Base-by-base conservation (phyloP, 176 grass and related monocot genomes). In the Thalia dealbata region DNA sequence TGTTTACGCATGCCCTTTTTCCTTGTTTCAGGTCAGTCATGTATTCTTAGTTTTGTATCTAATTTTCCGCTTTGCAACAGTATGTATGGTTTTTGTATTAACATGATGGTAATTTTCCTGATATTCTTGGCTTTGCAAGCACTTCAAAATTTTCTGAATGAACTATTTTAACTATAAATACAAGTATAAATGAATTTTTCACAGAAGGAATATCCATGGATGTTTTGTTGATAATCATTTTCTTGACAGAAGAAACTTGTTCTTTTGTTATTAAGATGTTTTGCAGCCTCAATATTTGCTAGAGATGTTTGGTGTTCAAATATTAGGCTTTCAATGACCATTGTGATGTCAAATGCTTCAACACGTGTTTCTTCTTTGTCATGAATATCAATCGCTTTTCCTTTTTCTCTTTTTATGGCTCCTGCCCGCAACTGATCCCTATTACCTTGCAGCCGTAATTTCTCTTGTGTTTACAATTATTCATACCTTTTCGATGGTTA, bases 401-500 rank as follows among this genome's bases (percentile, higher is more conserved):
- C 25, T 15, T 48, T n/a, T 75, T 25, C 64, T 73, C 35, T 73
- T 45, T 77, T 78, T 73, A 60, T 16, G 7, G 0, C 35, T 29
- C 79, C 44, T 38, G 65, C 38, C 42, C 35, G 24, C 35, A 1
- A n/a, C 19, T 44, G 7, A 11, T 68, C 21, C 35, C 65, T 22
- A 2, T 68, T 82, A 68, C 86, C 23, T 30, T 82, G 72, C 87
- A 99, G 95, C 95, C 75, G 72, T 99, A 73, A 86, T 99, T 76
- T 79, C 90, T 50, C 89, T 99, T 81, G 95, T 90, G 75, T 99
- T 99, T 71, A 69, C 88, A 76, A 75, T 91, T 32, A 84, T 99
- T 79, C 95, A 93, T 84, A 92, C 95, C 10, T 93, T 83, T 79
- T 99, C 87, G 52, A 99, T 99, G 95, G 81, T 93, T 50, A 82